Conservation (phyloP, 2,329 filamentous ascomycete genomes). For the Lasiodiplodia gonubiensis region DNA sequence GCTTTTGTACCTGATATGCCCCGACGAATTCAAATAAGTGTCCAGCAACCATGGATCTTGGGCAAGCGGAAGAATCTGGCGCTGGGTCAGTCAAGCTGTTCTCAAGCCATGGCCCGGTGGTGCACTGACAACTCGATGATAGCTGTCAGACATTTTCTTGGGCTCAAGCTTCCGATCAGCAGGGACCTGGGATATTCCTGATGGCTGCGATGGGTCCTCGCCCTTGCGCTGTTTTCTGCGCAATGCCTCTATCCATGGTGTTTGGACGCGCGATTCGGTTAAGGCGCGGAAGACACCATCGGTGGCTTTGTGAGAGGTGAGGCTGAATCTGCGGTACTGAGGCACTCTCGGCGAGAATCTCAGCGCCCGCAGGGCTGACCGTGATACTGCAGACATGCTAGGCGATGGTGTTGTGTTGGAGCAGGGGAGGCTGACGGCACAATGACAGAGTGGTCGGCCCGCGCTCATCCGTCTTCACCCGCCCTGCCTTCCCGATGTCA, state of each 20-base stretch:
- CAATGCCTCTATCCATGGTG: conserved; percentile 72
- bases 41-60: conserved; percentile 79
- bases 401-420: conserved; percentile 11
- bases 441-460: conserved; percentile 12
- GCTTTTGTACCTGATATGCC: conserved; percentile 62
- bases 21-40: conserved; percentile 76
- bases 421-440: neutral
- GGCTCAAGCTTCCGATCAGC: conserved; percentile 64
- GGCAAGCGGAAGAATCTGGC: conserved; percentile 68
- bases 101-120: neutral
- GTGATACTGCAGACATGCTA: conserved; percentile 14
- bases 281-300: conserved; percentile 67
- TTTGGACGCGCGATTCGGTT: conserved; percentile 65
- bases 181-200: conserved; percentile 43
- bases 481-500: conserved; percentile 18
- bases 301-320: conserved; percentile 40
- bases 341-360: neutral
- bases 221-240: conserved; percentile 55
- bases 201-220: conserved; percentile 39
- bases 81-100: conserved; percentile 36
- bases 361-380: conserved; percentile 4
- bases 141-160: conserved; percentile 74
- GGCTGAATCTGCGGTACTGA: conserved; percentile 23
- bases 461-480: conserved; percentile 14
- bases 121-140: conserved; percentile 66